These are phyloP conservation scores for Colletotrichum viniferum DNA, from an alignment of 2,329 filamentous ascomycete species.

Conservation along the genomic window DNA sequence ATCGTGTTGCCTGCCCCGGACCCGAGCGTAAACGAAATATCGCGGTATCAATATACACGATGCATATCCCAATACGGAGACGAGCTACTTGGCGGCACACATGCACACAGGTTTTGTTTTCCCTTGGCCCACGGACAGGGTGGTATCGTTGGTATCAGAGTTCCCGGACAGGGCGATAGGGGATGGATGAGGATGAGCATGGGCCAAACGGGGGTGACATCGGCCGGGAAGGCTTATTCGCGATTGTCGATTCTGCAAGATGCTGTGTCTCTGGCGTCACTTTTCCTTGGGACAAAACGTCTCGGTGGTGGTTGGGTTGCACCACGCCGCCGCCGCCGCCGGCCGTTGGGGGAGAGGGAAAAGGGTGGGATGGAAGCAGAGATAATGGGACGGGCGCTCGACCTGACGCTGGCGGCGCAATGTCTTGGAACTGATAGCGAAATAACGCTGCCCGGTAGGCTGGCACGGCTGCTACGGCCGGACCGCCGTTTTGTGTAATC, in stretches of 20 bases:
- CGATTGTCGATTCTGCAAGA: conserved; percentile 15
- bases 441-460: neutral
- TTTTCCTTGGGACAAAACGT: neutral
- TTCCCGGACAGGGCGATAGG: neutral
- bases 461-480: neutral
- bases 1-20: neutral
- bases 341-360: neutral
- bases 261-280: conserved; percentile 21
- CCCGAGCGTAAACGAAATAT: neutral
- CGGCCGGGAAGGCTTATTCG: neutral
- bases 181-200: neutral
- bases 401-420: neutral
- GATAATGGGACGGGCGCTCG: neutral
- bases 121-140: neutral
- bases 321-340: neutral
- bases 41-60: neutral
- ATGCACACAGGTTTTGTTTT: neutral
- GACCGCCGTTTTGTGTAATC: neutral
- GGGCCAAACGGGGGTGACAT: conserved; percentile 1
- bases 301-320: neutral
- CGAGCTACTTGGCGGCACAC: neutral
- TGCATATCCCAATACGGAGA: neutral
- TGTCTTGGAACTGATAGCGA: conserved; percentile 15
- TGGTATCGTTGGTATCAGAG: neutral
- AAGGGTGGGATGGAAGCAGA: neutral